Base-by-base conservation (phyloP, 2,329 filamentous ascomycete genomes). In the Pseudofabraea citricarpa region DNA sequence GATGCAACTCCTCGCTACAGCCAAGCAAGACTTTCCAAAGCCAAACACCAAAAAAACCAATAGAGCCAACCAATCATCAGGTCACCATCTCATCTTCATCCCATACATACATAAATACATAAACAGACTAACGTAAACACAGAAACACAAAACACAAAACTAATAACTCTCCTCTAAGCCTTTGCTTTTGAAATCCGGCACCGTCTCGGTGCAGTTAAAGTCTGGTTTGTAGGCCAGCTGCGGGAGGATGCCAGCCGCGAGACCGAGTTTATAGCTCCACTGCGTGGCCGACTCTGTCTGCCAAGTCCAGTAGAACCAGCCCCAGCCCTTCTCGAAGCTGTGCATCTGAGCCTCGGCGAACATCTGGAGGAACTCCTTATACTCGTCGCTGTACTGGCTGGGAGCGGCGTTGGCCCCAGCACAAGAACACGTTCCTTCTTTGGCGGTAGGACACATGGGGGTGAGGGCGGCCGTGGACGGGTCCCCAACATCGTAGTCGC, bases 241-340 rank as follows among this genome's bases (percentile, higher is more conserved):
- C 2, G 93, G 93, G 67, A 98, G 64, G 37, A 91, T 88, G 0
- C 88, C 88, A 2, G 85, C 85, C 41, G 75, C 75, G 50, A 90
- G 70, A 0, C 89, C 90, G 51, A 81, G 73, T 65, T 90, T 82
- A 70, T 93, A 95, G 63, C 90, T 95, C 93, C 93, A 98, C 68
- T 96, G 89, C 47, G 82, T 73, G 38, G 86, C 83, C 52, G 68
- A 74, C 71, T 97, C 91, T 22, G 91, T 95, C 67, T 90, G 80
- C 91, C 93, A 95, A 24, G 90, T 97, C 93, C 93, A 98, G 68
- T 98, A 98, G 69, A 95, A 96, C 93, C 93, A 98, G 38, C 93
- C 93, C 84, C 87, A 93, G 5, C 87, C 89, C 50, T 84, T 82
- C 65, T 97, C 91, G 60, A 97, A 98, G 46, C 83, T 87, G 56